phyloP scores from a whole-genome alignment of 176 grass and related monocot species.

The Rhynchospora pubera region DNA sequence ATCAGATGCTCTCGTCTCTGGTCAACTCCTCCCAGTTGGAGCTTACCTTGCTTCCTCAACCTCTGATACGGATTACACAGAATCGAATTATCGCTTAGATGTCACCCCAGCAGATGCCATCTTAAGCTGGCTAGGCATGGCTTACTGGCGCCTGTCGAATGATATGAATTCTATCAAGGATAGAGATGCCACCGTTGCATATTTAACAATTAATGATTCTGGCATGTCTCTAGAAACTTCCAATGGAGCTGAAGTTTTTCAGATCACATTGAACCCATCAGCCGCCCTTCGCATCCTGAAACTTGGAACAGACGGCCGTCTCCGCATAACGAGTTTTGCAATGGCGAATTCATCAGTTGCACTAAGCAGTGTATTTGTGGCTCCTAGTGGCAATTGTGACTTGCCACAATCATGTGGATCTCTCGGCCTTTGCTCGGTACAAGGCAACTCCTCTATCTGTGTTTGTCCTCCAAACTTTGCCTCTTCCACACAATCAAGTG shows the following conservation, averaged over 20 bases:
- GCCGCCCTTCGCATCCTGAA: slow-evolving; percentile 33
- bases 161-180: slow-evolving; percentile 42
- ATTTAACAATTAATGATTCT: slow-evolving; percentile 39
- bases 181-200: slow-evolving; percentile 26
- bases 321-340: slow-evolving; percentile 38
- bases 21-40: slow-evolving; percentile 33
- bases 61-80: slow-evolving; percentile 30
- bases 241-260: slow-evolving; percentile 28
- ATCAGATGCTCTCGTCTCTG: slow-evolving; percentile 43
- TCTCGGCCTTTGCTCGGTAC: slow-evolving; percentile 50
- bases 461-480: slow-evolving; percentile 45
- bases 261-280: slow-evolving; percentile 9
- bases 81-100: slow-evolving; percentile 41
- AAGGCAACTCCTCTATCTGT: slow-evolving; percentile 28
- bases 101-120: slow-evolving; percentile 28
- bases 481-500: slow-evolving; percentile 24
- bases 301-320: slow-evolving; percentile 31
- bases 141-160: slow-evolving; percentile 49
- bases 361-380: slow-evolving; percentile 25
- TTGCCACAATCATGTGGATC: slow-evolving; percentile 50
- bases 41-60: slow-evolving; percentile 27
- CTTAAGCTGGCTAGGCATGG: slow-evolving; percentile 37
- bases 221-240: slow-evolving; percentile 42
- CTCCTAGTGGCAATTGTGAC: slow-evolving; percentile 35
- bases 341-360: slow-evolving; percentile 33